phyloP scores from a whole-genome alignment of 768 basidiomycete species.

The Suillus americanus region DNA sequence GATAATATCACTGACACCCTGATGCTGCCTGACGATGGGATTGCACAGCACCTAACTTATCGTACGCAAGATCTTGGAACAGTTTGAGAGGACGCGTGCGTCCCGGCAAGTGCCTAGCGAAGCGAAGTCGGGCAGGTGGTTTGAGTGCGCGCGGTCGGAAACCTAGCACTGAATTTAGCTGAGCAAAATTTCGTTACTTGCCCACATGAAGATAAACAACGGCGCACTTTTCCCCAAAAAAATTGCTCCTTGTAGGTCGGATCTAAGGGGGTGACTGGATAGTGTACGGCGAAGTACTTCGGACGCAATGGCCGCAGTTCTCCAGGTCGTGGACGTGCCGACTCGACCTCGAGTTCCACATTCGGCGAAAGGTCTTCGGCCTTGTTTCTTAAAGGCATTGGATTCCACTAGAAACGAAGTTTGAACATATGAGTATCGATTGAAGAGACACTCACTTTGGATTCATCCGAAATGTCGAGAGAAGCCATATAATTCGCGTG shows the following conservation, averaged over 20 bases:
- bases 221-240: constrained; percentile 23
- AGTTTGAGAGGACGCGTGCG: constrained; percentile 22
- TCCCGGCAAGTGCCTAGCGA: constrained; percentile 8
- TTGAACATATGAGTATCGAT: neutral
- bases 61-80: constrained; percentile 22
- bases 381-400: constrained; percentile 26
- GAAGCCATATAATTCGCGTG: constrained; percentile 22
- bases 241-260: constrained; percentile 12
- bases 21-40: constrained; percentile 47
- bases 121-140: neutral
- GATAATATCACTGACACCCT: constrained; percentile 30
- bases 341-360: constrained; percentile 4
- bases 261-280: constrained; percentile 17
- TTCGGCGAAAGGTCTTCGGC: constrained; percentile 31
- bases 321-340: constrained; percentile 3
- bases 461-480: constrained; percentile 31
- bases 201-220: no score
- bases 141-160: neutral
- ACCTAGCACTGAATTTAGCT: constrained; percentile 3
- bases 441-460: constrained; percentile 18
- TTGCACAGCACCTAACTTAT: constrained; percentile 25
- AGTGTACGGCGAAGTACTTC: constrained; percentile 19
- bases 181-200: neutral
- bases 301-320: constrained; percentile 11
- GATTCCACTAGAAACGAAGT: constrained; percentile 22